Conservation (phyloP, 2,329 filamentous ascomycete species). For the Trichoderma harzianum region DNA sequence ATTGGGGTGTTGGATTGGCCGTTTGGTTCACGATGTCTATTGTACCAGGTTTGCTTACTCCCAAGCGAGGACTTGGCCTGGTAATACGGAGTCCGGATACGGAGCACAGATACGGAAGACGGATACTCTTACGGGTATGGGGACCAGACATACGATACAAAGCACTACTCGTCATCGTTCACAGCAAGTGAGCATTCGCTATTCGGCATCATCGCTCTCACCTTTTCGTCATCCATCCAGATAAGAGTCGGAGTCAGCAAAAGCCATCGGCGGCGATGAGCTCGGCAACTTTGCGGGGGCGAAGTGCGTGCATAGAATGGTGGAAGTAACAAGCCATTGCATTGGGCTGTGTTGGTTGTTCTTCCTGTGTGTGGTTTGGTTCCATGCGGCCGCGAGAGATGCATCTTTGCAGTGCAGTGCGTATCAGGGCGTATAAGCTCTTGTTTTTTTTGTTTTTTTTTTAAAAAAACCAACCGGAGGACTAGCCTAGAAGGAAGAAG, state of each 20-base stretch:
- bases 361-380: background rate
- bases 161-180: background rate
- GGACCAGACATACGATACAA: background rate
- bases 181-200: background rate
- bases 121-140: background rate
- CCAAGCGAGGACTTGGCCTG: background rate
- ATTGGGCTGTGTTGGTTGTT: background rate
- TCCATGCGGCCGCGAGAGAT: background rate
- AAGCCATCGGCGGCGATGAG: background rate
- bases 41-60: background rate
- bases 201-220: background rate
- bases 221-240: background rate
- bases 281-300: slow-evolving; percentile 10
- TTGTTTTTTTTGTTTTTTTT: background rate
- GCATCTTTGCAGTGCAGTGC: background rate
- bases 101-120: background rate
- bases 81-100: background rate
- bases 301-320: slow-evolving; percentile 11
- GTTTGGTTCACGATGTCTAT: background rate
- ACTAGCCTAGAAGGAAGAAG: background rate
- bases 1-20: background rate
- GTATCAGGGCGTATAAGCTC: background rate
- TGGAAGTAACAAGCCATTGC: background rate
- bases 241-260: background rate
- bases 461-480: background rate